A percentile compares a stretch with the other conserved stretches of the same genome.
These are phyloP conservation scores for Sphaerulina vaccinii DNA, from an alignment of 2,329 filamentous ascomycete species.

Conservation along the genomic window DNA sequence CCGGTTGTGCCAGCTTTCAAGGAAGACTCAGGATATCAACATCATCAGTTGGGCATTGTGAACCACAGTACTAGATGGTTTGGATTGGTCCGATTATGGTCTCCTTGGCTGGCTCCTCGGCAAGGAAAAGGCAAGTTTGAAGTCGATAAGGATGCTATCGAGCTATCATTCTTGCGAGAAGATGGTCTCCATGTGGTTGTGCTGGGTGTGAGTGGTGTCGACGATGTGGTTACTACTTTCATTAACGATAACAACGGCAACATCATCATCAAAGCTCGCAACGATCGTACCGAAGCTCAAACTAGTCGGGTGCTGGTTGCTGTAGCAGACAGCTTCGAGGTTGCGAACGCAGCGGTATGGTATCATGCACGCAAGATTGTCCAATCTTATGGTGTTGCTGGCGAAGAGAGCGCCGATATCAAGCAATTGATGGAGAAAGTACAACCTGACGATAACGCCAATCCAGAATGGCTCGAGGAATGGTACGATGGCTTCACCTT, in stretches of 20 bases:
- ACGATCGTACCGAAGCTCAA: conserved; percentile 61
- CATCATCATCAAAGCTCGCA: conserved; percentile 68
- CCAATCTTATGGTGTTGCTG: conserved; percentile 42
- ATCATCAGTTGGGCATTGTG: conserved; percentile 62
- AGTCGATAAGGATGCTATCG: conserved; percentile 73
- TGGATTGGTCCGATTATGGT: conserved; percentile 73
- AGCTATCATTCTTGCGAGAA: conserved; percentile 72
- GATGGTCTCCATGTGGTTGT: conserved; percentile 75
- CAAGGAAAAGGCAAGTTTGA: conserved; percentile 69
- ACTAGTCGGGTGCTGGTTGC: conserved; percentile 66
- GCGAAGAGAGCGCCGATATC: conserved; percentile 37
- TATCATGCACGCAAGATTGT: conserved; percentile 78
- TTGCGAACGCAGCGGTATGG: conserved; percentile 75
- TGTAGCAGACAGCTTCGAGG: conserved; percentile 69
- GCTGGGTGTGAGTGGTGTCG: conserved; percentile 72
- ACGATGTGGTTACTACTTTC: conserved; percentile 69
- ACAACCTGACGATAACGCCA: conserved; percentile 49
- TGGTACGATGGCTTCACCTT: conserved; percentile 83
- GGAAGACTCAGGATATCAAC: conserved; percentile 57
- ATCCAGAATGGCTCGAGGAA: conserved; percentile 65
- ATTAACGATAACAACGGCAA: conserved; percentile 63
- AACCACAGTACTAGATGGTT: conserved; percentile 72
- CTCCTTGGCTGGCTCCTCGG: conserved; percentile 83
- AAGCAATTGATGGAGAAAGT: conserved; percentile 42
- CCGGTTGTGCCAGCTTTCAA: conserved; percentile 56